Evolutionary conservation across 2,329 filamentous ascomycete species (phyloP).

Genomic region (Stagonosporopsis chrysanthemi): DNA sequence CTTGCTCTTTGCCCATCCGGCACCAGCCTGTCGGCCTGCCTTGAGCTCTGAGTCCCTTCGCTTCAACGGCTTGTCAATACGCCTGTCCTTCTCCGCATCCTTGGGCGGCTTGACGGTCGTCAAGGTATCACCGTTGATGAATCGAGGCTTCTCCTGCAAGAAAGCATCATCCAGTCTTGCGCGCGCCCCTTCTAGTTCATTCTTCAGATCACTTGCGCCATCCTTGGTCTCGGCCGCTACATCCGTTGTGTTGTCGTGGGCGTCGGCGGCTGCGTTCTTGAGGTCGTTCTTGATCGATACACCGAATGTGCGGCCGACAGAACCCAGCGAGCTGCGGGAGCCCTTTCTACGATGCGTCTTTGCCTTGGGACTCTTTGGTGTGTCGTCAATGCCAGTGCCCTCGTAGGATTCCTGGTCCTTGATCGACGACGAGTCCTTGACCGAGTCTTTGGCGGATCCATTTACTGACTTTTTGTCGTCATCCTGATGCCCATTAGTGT

Average conservation of each 20-base stretch:
- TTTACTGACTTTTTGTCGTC: conserved; percentile 6
- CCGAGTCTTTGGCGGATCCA: conserved; percentile 11
- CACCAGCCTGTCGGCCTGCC: conserved; percentile 61
- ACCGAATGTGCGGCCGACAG: conserved; percentile 39
- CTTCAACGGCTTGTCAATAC: conserved; percentile 42
- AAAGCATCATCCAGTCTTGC: conserved; percentile 5
- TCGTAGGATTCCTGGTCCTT: conserved; percentile 37
- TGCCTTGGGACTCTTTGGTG: conserved; percentile 42
- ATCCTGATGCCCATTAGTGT: conserved; percentile 21
- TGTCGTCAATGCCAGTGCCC: conserved; percentile 43
- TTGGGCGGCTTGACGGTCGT: conserved; percentile 54
- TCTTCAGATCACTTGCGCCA: neutral
- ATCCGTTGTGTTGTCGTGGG: neutral
- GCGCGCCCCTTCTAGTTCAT: neutral
- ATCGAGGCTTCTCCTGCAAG: conserved; percentile 13
- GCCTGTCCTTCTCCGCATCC: conserved; percentile 47
- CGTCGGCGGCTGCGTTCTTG: neutral
- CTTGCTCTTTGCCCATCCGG: conserved; percentile 61
- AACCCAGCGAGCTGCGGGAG: conserved; percentile 43
- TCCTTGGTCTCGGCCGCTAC: neutral
- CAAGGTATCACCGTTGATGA: conserved; percentile 52
- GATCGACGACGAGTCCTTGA: conserved; percentile 10
- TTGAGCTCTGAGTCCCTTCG: conserved; percentile 54
- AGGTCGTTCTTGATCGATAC: conserved; percentile 26
- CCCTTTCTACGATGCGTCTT: conserved; percentile 39